Percentiles rank a stretch among this genome's conserved stretches.
Evolutionary conservation across 805 yeast genomes (phyloP).

Genomic region (Priceomyces castillae): DNA sequence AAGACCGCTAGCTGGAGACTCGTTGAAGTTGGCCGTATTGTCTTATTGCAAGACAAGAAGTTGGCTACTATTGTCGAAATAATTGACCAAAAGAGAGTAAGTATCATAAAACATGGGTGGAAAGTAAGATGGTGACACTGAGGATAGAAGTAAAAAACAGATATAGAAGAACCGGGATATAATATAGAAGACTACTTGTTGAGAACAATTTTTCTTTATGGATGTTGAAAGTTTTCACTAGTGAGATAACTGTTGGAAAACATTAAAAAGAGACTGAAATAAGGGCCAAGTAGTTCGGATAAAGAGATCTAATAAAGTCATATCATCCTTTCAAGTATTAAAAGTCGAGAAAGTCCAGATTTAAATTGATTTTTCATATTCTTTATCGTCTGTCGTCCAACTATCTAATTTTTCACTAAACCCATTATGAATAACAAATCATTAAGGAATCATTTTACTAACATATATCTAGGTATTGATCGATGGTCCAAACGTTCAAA

Average conservation of each 20-base stretch:
- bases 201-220: background rate
- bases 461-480: constrained; percentile 64
- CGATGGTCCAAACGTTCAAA: constrained; percentile 94
- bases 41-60: constrained; percentile 80
- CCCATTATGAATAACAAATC: too few relatives aligned
- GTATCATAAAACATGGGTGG: constrained; percentile 27
- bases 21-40: constrained; percentile 99
- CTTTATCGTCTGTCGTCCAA: too few relatives aligned
- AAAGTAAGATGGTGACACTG: background rate
- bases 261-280: too few relatives aligned
- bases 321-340: too few relatives aligned
- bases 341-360: too few relatives aligned
- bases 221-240: background rate
- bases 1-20: constrained; percentile 98
- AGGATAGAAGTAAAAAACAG: background rate
- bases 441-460: constrained; percentile 20
- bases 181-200: background rate
- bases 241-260: too few relatives aligned
- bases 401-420: too few relatives aligned
- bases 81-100: constrained; percentile 98
- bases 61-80: constrained; percentile 97
- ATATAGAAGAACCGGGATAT: background rate
- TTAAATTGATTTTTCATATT: too few relatives aligned
- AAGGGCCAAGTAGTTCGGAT: too few relatives aligned
- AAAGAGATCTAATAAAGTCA: too few relatives aligned